Base-by-base conservation (phyloP, 1,284 basidiomycete species). In the Rhodotorula sp. region DNA sequence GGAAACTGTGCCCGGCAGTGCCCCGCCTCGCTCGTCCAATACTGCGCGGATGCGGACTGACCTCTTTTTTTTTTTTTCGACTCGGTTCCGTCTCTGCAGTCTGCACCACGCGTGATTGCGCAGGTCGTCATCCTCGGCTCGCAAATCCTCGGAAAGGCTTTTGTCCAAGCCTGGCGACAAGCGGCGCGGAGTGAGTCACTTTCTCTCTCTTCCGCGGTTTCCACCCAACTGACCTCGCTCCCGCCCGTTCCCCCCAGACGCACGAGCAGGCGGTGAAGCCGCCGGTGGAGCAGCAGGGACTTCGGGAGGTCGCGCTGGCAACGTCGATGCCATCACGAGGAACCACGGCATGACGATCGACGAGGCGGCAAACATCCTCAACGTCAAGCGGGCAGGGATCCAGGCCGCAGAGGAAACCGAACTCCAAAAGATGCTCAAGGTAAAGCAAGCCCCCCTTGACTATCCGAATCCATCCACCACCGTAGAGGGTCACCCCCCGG, bases 311-410 rank as follows among this genome's bases (percentile, higher is more conserved):
- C 85, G 85, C 30, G 85, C 86, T 29, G 86, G 90, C 60, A 85
- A 54, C 20, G 62, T 60, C 89, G 91, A 93, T 84, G 86, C 85
- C 76, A 81, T 93, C 63, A 91, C 91, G 65, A 85, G 90, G 71
- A 86, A 91, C 75, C 89, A 95, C 79, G 87, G 89, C 58, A 96
- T 99, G 95, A 94, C 93, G 30, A 79, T 96, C 75, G 95, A 99
- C 76, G 96, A 99, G 83, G 96, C 96, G 33, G 89, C 90, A 77
- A 83, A 97, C 71, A 95, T 99, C 79, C 83, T 99, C 76, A 98
- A 99, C 80, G 84, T 89, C 55, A 96, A 95, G 82, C 73, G 72
- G 29, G 64, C 30, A n/a, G 72, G 57, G 14, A 45, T 68, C 33
- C 53, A 49, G 45, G 60, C 45, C 8, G 64, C 48, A 20, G 61